phyloP scores from a whole-genome alignment of 169 alveolate genomes.

The Amoebophrya sp. region DNA sequence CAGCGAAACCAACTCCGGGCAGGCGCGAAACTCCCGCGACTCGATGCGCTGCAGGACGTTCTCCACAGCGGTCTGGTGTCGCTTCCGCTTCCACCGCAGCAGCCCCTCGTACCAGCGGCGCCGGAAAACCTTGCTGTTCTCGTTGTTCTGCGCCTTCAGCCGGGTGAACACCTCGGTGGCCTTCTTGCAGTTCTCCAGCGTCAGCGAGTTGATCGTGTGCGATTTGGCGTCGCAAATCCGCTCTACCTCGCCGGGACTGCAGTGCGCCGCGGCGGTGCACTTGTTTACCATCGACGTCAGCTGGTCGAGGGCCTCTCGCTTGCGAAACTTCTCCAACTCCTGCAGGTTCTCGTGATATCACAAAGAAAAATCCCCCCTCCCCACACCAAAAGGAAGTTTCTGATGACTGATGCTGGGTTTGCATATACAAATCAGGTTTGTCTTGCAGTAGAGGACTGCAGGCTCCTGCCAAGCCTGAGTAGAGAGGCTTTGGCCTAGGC shows the following conservation, averaged over 20 bases:
- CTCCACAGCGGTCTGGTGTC: neutral
- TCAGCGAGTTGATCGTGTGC: neutral
- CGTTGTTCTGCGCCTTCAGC: neutral
- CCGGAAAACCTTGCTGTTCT: neutral
- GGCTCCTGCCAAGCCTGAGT: no score
- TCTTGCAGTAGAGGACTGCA: no score
- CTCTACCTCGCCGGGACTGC: neutral
- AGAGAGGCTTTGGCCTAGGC: no score
- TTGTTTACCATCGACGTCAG: neutral
- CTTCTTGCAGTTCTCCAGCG: neutral
- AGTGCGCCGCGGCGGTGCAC: slow-evolving; percentile 1
- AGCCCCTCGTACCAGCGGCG: neutral
- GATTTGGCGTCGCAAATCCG: neutral
- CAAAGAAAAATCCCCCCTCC: no score
- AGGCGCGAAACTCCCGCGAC: neutral
- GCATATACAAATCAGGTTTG: no score
- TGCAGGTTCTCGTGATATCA: neutral
- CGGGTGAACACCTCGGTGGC: neutral
- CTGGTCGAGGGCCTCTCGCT: neutral
- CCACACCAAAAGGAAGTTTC: no score
- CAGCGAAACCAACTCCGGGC: neutral
- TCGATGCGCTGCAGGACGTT: neutral
- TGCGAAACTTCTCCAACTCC: neutral
- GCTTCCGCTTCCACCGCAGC: neutral
- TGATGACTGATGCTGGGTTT: no score